Base-by-base conservation (phyloP, 345 rosid genomes). In the Carallia brachiata region DNA sequence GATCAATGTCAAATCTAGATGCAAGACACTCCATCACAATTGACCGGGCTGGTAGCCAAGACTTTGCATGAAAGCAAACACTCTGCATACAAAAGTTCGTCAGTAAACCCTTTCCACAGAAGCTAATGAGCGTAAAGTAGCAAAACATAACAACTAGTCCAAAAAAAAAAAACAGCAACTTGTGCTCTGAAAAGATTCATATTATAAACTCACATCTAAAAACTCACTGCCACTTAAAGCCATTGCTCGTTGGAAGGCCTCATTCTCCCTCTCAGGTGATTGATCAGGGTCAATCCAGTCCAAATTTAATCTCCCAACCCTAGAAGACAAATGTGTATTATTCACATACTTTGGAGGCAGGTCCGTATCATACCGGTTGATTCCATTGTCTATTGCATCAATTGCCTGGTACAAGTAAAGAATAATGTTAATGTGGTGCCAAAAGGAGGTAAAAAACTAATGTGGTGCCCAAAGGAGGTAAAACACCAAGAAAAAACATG, bases 221-320 rank as follows among this genome's bases (percentile, higher is more conserved):
- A 95, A 95, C 82, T 92, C 98, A 65, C 82, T 82, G 39, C 97
- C 99, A 68, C 92, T 88, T 27, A 92, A 74, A 60, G 79, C 82
- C 98, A 95, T 86, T 75, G 94, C 97, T 77, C 34, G 75, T 59
- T 81, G 86, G 73, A 92, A 95, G 56, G 96, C 96, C 73, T 85
- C 90, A 65, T 92, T 89, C 87, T 95, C 99, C 77, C 81, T 90
- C 81, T 87, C 92, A 16, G 89, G 56, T 53, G 99, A 92, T 78
- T 90, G 99, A 80, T 92, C 90, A 37, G 90, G 97, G 36, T 95
- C 97, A 18, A 66, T 85, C 99, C 97, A 95, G 74, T 92, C 99
- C 64, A 86, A 88, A 76, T 92, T 95, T 31, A 92, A 79, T 77
- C 81, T 87, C 68, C 99, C 99, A 28, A 90, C 88, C 78, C 99